These are phyloP conservation scores for Pinus taeda DNA, from an alignment of 75 land plant genomes.

Conservation along the genomic window DNA sequence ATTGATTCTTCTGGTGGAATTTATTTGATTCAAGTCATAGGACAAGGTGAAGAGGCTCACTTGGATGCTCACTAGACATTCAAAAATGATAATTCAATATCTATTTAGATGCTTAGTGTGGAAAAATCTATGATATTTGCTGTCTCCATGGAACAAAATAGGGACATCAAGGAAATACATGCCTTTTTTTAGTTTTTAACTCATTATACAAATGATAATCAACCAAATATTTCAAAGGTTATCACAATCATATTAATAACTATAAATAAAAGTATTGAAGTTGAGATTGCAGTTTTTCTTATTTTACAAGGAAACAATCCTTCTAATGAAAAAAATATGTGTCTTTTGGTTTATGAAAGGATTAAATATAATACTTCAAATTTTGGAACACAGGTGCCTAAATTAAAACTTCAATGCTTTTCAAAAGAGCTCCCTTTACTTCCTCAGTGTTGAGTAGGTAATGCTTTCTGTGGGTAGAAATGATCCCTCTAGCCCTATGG, in stretches of 20 bases:
- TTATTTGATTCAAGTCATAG: slow-evolving; percentile 72
- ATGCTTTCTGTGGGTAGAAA: no score
- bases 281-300: slow-evolving; percentile 79
- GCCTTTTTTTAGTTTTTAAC: slow-evolving; percentile 84
- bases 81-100: slow-evolving; percentile 64
- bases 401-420: slow-evolving; percentile 64
- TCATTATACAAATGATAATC: slow-evolving; percentile 63
- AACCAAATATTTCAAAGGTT: slow-evolving; percentile 79
- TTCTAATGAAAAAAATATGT: slow-evolving; percentile 73
- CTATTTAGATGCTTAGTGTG: slow-evolving; percentile 77
- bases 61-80: slow-evolving; percentile 68
- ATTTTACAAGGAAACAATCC: slow-evolving; percentile 70
- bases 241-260: slow-evolving; percentile 84
- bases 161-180: slow-evolving; percentile 62
- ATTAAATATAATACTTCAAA: slow-evolving; percentile 78
- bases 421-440: slow-evolving; percentile 71
- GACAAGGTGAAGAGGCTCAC: slow-evolving; percentile 93
- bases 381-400: slow-evolving; percentile 64
- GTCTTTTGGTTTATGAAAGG: slow-evolving; percentile 75
- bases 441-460: slow-evolving; percentile 13
- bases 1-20: slow-evolving; percentile 87
- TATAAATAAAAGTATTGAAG: slow-evolving; percentile 75
- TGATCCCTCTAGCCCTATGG: no score
- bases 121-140: slow-evolving; percentile 92
- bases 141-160: slow-evolving; percentile 64